phyloP scores from a whole-genome alignment of 208 protist genomes.

The Angomonas ambiguus region DNA sequence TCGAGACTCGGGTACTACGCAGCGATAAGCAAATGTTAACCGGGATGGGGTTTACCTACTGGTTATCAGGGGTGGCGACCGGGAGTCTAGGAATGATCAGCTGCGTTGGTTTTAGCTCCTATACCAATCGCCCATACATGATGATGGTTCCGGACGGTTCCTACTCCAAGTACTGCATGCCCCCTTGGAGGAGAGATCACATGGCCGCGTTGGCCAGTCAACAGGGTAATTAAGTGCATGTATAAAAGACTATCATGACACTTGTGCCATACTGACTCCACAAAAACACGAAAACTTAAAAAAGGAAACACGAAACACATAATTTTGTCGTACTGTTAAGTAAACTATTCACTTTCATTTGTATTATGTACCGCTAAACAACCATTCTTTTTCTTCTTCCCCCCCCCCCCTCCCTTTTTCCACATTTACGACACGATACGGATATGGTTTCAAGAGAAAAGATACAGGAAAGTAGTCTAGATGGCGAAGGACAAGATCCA shows the following conservation, averaged over 20 bases:
- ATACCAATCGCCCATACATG: conserved; percentile 64
- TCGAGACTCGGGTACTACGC: conserved; percentile 69
- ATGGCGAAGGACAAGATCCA: conserved; percentile 75
- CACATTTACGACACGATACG: no score
- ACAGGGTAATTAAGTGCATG: neutral
- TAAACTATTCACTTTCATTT: no score
- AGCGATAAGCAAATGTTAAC: conserved; percentile 52
- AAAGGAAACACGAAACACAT: no score
- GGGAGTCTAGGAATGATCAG: conserved; percentile 68
- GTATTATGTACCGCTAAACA: no score
- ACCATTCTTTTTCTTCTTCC: neutral
- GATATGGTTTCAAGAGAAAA: no score
- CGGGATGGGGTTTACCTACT: conserved; percentile 85
- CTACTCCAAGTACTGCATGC: conserved; percentile 73
- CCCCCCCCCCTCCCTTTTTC: neutral
- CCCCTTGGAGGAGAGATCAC: conserved; percentile 66
- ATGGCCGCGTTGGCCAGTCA: conserved; percentile 46
- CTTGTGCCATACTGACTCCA: no score
- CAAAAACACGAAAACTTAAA: no score
- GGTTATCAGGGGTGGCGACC: conserved; percentile 60
- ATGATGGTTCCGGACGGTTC: conserved; percentile 82
- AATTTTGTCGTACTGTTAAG: no score
- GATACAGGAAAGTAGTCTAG: no score
- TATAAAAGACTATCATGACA: neutral
- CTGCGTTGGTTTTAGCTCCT: conserved; percentile 61